Base-by-base conservation (phyloP, 2,329 filamentous ascomycete genomes). In the Didymella sp. region DNA sequence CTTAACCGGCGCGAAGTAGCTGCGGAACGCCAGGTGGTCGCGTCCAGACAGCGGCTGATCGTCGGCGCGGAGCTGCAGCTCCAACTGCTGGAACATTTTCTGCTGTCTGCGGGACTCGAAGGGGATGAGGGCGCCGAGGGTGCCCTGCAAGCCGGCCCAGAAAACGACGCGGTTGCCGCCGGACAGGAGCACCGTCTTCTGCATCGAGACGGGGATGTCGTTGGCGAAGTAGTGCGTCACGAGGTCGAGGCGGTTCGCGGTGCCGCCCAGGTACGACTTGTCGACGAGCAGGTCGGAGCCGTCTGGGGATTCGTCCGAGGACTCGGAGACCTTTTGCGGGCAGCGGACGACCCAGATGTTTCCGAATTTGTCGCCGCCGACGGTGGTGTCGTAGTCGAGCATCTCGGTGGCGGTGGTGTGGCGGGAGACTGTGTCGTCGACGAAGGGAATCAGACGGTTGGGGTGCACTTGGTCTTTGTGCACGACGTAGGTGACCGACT, bases 1-100 rank as follows among this genome's bases (percentile, higher is more conserved):
- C 82, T 99, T 99, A 38, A 96, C 92, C 0, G 95, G 96, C 6
- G 91, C 92, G 75, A 98, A 99, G 78, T 98, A 99, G 63, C 92
- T 88, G 61, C 96, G 85, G 76, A 96, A 99, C 71, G 96, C 96
- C 42, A 99, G 82, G 77, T 99, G 95, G 75, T 99, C 96, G 63
- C 96, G 85, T 38, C 95, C 96, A 19, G 92, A 91, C 43, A 99
- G 80, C 7, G 94, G 94, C 31, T 93, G 85, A 71, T 96, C 93
- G 17, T 72, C 69, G 12, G 85, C 87, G 44, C 94, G 86, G 74
- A 99, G 83, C 71, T 96, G 91, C 72, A 90, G 88, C 78, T 99
- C 95, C 22, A 99, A 83, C 59, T 87, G 92, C 76, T 97, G 93
- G 85, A 99, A 99, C 79, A 99, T 98, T 76, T 98, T 95, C 46